Conservation (phyloP, 1,284 basidiomycete species). For the Rhodotorula sp. region DNA sequence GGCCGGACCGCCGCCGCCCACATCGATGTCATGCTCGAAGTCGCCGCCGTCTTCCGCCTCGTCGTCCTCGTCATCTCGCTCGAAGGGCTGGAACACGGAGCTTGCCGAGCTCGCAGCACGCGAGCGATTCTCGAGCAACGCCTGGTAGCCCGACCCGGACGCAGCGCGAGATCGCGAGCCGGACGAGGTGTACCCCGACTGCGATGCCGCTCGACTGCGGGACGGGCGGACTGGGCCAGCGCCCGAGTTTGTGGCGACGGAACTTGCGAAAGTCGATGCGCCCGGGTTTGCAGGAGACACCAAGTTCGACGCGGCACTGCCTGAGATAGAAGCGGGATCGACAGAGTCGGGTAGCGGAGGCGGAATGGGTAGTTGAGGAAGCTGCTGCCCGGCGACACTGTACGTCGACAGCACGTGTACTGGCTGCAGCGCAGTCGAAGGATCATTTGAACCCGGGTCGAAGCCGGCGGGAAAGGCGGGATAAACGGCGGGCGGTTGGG, state of each 20-base stretch:
- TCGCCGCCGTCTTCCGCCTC: slow-evolving; percentile 28
- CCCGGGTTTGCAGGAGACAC: not conserved
- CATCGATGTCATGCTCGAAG: slow-evolving; percentile 29
- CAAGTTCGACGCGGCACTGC: not conserved
- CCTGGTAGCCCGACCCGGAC: slow-evolving; percentile 41
- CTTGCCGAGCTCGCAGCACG: slow-evolving; percentile 38
- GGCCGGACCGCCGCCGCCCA: slow-evolving; percentile 6
- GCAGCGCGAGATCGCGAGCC: slow-evolving; percentile 41
- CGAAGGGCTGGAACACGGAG: slow-evolving; percentile 34
- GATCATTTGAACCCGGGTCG: slow-evolving; percentile 3
- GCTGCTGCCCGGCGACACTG: not conserved
- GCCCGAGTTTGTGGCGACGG: not conserved
- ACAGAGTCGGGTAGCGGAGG: slow-evolving; percentile 15
- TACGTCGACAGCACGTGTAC: too few species aligned
- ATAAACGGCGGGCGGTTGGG: not conserved
- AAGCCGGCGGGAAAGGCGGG: slow-evolving; percentile 5
- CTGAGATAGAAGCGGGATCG: slow-evolving; percentile 17
- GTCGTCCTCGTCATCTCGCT: slow-evolving; percentile 39
- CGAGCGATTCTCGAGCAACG: slow-evolving; percentile 37
- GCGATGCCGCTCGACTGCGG: slow-evolving; percentile 38
- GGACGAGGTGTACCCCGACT: slow-evolving; percentile 36
- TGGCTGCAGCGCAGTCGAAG: slow-evolving; percentile 1
- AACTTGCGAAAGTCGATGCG: not conserved
- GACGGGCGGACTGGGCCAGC: slow-evolving; percentile 28
- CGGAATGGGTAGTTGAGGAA: not conserved